These are phyloP conservation scores for Purpureocillium lavendulum DNA, from an alignment of 2,329 filamentous ascomycete genomes.

Conservation along the genomic window DNA sequence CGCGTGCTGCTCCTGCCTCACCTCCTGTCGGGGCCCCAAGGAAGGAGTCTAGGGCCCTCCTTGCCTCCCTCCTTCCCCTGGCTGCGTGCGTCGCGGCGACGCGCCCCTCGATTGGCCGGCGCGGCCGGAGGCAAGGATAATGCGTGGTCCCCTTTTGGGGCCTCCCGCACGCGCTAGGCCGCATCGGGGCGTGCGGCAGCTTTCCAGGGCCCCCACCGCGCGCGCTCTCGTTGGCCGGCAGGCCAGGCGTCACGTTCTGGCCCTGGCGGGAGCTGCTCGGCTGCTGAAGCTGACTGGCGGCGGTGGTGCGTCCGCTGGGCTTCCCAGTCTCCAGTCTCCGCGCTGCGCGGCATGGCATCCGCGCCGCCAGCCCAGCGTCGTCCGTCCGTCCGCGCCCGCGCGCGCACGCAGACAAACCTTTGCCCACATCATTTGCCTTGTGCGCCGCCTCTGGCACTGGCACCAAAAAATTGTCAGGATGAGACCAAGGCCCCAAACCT, in stretches of 20 bases:
- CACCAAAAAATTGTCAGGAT: constrained; percentile 30
- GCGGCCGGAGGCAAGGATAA: constrained; percentile 5
- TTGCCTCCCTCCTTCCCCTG: too few species aligned
- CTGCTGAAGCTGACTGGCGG: too few species aligned
- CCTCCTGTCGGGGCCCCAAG: too few species aligned
- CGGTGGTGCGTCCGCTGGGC: constrained; percentile 4
- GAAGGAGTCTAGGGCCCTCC: too few species aligned
- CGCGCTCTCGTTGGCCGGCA: constrained; percentile 7
- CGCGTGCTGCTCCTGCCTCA: too few species aligned
- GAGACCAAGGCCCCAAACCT: constrained; percentile 28
- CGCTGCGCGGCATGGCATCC: constrained; percentile 3
- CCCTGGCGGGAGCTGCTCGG: background rate
- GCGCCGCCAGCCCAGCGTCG: constrained; percentile 13
- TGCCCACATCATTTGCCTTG: constrained; percentile 23
- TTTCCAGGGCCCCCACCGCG: constrained; percentile 3
- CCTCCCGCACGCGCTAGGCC: constrained; percentile 1
- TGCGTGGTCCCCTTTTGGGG: constrained; percentile 6
- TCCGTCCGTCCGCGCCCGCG: constrained; percentile 2
- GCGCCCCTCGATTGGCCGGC: background rate
- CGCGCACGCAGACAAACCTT: constrained; percentile 15
- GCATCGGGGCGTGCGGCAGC: background rate
- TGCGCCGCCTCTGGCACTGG: constrained; percentile 29
- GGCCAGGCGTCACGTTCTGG: constrained; percentile 15
- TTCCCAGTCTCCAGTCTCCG: background rate
- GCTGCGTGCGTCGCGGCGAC: background rate